These are phyloP conservation scores for Raddia guianensis DNA, from an alignment of 176 grass and related monocot species.

Conservation along the genomic window DNA sequence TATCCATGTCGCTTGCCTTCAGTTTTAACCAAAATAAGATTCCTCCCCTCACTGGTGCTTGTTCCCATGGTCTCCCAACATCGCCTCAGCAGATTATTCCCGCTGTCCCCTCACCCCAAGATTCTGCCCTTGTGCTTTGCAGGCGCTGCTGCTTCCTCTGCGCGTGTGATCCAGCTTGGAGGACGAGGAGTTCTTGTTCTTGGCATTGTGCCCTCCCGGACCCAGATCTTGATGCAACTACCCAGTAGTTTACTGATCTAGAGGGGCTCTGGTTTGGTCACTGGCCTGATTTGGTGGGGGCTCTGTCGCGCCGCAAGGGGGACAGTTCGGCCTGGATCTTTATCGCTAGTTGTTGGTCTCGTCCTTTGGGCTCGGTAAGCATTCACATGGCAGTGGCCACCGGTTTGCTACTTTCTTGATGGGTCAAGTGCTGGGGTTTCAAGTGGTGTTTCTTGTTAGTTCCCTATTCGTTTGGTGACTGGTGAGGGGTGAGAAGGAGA, in stretches of 20 bases:
- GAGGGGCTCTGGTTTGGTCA: conserved; percentile 35
- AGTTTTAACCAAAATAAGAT: conserved; percentile 61
- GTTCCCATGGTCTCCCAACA: conserved; percentile 89
- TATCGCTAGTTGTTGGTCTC: conserved; percentile 56
- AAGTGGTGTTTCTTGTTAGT: conserved; percentile 45
- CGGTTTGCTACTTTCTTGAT: conserved; percentile 58
- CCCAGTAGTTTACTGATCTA: conserved; percentile 60
- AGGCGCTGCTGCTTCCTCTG: conserved; percentile 43
- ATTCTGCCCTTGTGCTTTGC: conserved; percentile 78
- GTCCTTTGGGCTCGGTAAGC: conserved; percentile 38
- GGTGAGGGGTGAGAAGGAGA: conserved; percentile 33
- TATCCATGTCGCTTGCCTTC: conserved; percentile 54
- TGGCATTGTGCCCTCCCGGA: conserved; percentile 44
- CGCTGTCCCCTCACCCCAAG: conserved; percentile 66
- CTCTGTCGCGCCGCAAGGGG: conserved; percentile 48
- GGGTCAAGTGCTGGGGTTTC: conserved; percentile 58
- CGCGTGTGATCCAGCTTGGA: conserved; percentile 48
- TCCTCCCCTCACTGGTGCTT: conserved; percentile 62
- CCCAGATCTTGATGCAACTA: conserved; percentile 61
- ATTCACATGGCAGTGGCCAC: conserved; percentile 45
- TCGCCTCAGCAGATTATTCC: conserved; percentile 69
- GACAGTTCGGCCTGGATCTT: conserved; percentile 50
- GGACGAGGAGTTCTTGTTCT: conserved; percentile 45
- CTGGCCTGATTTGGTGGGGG: conserved; percentile 54
- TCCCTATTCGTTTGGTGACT: conserved; percentile 12